Evolutionary conservation across 805 yeast genomes (phyloP), one percentile per base, ranked within the genome.

Genomic region (Cyberlindnera lachancei): DNA sequence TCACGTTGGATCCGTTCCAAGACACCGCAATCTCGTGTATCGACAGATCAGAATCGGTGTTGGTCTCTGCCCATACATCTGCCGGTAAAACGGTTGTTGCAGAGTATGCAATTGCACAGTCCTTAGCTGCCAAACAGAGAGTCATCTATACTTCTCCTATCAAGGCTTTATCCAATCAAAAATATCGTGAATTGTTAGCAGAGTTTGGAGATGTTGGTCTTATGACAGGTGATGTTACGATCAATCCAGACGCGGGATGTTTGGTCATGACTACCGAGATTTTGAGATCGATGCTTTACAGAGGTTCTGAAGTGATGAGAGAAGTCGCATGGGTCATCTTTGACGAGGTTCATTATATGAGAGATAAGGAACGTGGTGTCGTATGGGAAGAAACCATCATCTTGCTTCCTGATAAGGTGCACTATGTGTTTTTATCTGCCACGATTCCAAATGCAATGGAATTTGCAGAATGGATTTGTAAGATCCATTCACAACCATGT

Each of bases 351-450:
- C 99, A 92, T 63, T 92, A 92, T 60, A 92, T 92, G 94, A 79
- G 96, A 63, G 99, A 92, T 57, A 81, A 86, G 48, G 92, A 87
- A 45, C 77, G 99, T 63, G 99, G 99, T 57, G 99, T 92, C 33
- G 98, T 92, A 22, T 92, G 99, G 99, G 99, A 92, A 62, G 99
- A 92, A 59, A 90, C 97, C 12, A 90, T 92, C 44, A 92, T 92
- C 37, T 64, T 92, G 53, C 67, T 92, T 26, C 99, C 99, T 4
- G 96, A 94, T 48, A 88, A 88, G 65, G 96, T 92, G 13, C 90
- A 83, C 44, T 86, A 88, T 51, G 96, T 90, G 4, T 84, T 90
- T 50, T 62, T 90, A 42, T 87, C 96, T 11, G 97, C 97, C 30
- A 90, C 98, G 1, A 90, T 90, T 45, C 98, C 98, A 17, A 90